Base-by-base conservation (phyloP, 768 basidiomycete genomes). In the Phanerodontia chrysosporium region DNA sequence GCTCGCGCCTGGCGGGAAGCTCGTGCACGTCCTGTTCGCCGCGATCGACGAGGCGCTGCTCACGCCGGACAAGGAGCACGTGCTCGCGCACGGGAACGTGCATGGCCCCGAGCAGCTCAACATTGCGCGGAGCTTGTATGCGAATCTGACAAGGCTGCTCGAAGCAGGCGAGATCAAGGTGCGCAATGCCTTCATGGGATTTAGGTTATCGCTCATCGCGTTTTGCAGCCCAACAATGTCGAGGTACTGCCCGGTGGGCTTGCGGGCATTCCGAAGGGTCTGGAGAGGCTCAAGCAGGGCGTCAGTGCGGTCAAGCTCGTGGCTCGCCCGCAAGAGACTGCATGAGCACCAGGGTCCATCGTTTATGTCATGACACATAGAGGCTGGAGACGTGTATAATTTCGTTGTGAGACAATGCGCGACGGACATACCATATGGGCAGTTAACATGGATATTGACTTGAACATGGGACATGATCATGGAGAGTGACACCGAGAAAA, bases 61-160 rank as follows among this genome's bases (percentile, higher is more conserved):
- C 49, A 69, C 71, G 13, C 72, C 75, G 29, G 80, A 81, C 13
- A 76, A 74, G 32, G 71, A 83, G 21, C 73, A 73, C 49, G 76
- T 84, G n/a, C 75, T 78, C 51, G 79, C 83, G 18, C 70, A 28
- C 24, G 64, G 67, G 3, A 57, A 46, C 16, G 56, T 59, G 7
- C 58, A 64, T 7, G 6, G 24, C 4, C 58, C 62, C 16, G 16
- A 29, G 22, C 32, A 63, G 16, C 29, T 28, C 13, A 52, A 61
- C 22, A 39, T 57, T n/a, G 66, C 61, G 21, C 48, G 36, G 28
- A 56, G 57, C 39, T 51, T 72, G 62, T 66, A 59, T 60, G 18
- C 61, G 60, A 32, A 48, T 25, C 35, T 67, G 14, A 45, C 58
- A 1, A 44, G 13, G 18, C 49, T 66, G 53, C 55, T 67, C 27